These are phyloP conservation scores for Cerrena zonata DNA, from an alignment of 1,284 basidiomycete species.

Conservation along the genomic window DNA sequence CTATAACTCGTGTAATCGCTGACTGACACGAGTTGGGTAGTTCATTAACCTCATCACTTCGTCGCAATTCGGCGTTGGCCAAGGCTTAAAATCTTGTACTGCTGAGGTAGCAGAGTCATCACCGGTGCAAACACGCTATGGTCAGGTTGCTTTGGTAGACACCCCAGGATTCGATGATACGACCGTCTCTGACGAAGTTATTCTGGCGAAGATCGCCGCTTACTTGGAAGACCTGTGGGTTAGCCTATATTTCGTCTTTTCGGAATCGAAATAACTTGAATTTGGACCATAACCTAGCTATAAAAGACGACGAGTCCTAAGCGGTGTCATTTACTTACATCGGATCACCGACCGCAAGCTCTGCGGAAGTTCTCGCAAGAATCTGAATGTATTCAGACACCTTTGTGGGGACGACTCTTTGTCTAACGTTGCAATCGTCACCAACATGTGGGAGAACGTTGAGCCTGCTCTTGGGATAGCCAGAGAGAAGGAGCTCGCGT, in stretches of 20 bases:
- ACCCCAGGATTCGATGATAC: slow-evolving; percentile 36
- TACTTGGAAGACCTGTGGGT: neutral
- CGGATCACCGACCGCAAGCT: slow-evolving; percentile 45
- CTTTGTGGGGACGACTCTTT: slow-evolving; percentile 43
- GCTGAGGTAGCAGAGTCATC: slow-evolving; percentile 20
- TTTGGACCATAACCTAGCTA: slow-evolving; percentile 33
- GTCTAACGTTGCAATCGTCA: slow-evolving; percentile 43
- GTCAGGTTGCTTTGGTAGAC: slow-evolving; percentile 25
- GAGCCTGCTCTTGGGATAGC: slow-evolving; percentile 13
- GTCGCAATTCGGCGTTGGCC: slow-evolving; percentile 12
- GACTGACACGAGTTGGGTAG: slow-evolving; percentile 4
- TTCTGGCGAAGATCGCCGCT: slow-evolving; percentile 27
- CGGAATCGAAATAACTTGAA: too few relatives aligned
- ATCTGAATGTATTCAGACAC: slow-evolving; percentile 43
- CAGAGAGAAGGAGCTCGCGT: slow-evolving; percentile 4
- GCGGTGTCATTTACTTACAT: slow-evolving; percentile 49
- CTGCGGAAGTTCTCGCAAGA: slow-evolving; percentile 42
- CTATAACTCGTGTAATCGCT: neutral
- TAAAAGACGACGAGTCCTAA: slow-evolving; percentile 32
- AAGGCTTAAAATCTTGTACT: slow-evolving; percentile 12
- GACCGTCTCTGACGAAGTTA: slow-evolving; percentile 23
- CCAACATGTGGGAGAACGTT: slow-evolving; percentile 47
- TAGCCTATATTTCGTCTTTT: too few relatives aligned
- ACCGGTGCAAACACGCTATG: slow-evolving; percentile 23
- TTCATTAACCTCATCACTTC: slow-evolving; percentile 16